Evolutionary conservation across 2,329 filamentous ascomycete species (phyloP).

Genomic region (Iodosphaeria phyllophila): DNA sequence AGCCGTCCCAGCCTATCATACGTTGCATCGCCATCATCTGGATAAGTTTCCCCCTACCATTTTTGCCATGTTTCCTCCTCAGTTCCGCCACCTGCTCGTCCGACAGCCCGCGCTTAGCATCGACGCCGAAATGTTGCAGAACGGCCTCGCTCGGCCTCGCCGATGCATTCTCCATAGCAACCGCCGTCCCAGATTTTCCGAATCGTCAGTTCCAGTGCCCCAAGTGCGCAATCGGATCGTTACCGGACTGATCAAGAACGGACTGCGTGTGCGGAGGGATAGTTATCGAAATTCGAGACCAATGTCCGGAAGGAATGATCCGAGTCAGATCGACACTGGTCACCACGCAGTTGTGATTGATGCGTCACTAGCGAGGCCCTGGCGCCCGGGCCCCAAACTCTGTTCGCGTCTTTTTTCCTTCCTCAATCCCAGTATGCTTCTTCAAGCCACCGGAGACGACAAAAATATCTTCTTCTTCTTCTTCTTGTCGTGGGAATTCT

Average conservation of each 20-base stretch:
- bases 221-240: not conserved
- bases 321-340: too few relatives aligned
- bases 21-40: not conserved
- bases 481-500: too few relatives aligned
- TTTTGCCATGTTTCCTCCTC: constrained; percentile 42
- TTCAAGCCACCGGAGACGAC: too few relatives aligned
- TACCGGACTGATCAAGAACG: not conserved
- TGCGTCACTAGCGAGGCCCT: too few relatives aligned
- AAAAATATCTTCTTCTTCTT: too few relatives aligned
- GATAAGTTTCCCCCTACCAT: constrained; percentile 28
- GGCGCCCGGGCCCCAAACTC: too few relatives aligned
- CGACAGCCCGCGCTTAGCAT: constrained; percentile 33
- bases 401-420: too few relatives aligned
- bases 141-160: constrained; percentile 37
- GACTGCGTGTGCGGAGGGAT: too few relatives aligned
- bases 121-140: constrained; percentile 37
- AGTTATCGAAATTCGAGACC: too few relatives aligned
- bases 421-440: too few relatives aligned
- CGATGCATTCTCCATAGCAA: constrained; percentile 43
- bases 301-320: too few relatives aligned
- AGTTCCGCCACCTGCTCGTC: constrained; percentile 37
- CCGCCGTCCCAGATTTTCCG: constrained; percentile 5
- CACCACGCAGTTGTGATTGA: too few relatives aligned
- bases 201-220: constrained; percentile 1
- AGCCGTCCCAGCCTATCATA: constrained; percentile 1